Evolutionary conservation across 2,329 filamentous ascomycete genomes (phyloP).

Genomic region (Hypoxylon sp.): DNA sequence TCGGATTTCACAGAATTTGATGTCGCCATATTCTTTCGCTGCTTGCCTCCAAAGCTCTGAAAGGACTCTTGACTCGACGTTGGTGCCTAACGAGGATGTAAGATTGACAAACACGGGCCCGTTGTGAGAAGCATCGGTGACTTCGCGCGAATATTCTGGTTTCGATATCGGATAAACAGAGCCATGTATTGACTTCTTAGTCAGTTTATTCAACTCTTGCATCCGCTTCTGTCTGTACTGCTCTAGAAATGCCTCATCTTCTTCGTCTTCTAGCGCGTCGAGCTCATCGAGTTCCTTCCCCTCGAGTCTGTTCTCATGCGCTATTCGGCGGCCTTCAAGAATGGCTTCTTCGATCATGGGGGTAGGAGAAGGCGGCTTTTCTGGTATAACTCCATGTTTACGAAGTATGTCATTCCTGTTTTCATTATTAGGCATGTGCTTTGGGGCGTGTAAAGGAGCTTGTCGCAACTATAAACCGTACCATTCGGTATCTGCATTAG

Average conservation of each 20-base stretch:
- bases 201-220: constrained; percentile 82
- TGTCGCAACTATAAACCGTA: constrained; percentile 56
- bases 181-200: constrained; percentile 85
- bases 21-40: constrained; percentile 87
- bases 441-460: neutral
- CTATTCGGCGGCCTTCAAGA: constrained; percentile 83
- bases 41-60: constrained; percentile 89
- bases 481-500: constrained; percentile 99
- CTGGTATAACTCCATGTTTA: constrained; percentile 96
- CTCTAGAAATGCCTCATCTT: constrained; percentile 93
- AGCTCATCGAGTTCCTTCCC: constrained; percentile 96
- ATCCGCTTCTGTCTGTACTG: constrained; percentile 90
- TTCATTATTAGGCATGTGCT: constrained; percentile 29
- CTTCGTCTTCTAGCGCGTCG: constrained; percentile 92
- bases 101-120: constrained; percentile 82
- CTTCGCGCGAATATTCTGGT: constrained; percentile 90
- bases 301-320: constrained; percentile 92
- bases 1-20: constrained; percentile 98
- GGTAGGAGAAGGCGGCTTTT: constrained; percentile 95
- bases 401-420: constrained; percentile 96
- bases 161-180: constrained; percentile 95
- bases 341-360: constrained; percentile 97
- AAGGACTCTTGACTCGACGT: constrained; percentile 87
- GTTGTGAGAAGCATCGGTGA: constrained; percentile 88
- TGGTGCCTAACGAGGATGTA: constrained; percentile 82